phyloP scores from a whole-genome alignment of 2,329 filamentous ascomycete genomes.

The Akanthomyces lecanii region DNA sequence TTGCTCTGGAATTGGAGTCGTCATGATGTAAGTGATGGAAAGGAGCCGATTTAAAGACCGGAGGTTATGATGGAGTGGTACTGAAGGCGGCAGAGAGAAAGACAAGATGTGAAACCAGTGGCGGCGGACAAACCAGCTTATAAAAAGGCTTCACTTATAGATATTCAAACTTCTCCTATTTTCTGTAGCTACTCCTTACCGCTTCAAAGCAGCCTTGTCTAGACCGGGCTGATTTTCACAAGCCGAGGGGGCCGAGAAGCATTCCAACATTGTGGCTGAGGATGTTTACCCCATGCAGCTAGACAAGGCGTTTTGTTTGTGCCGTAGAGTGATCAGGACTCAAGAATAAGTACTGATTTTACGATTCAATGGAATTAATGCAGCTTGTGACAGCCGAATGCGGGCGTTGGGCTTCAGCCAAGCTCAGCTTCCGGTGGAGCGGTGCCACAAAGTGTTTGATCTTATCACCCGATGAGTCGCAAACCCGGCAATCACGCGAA shows the following conservation, averaged over 20 bases:
- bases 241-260: constrained; percentile 6
- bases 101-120: not conserved
- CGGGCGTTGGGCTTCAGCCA: not conserved
- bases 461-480: constrained; percentile 2
- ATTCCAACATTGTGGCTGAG: constrained; percentile 1
- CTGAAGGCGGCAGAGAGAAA: not conserved
- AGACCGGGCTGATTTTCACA: constrained; percentile 12
- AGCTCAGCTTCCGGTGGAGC: constrained; percentile 11
- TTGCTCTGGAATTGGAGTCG: not conserved
- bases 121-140: not conserved
- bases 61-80: not conserved
- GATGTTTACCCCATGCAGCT: not conserved
- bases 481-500: not conserved
- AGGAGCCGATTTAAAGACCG: not conserved
- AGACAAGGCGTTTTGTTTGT: not conserved
- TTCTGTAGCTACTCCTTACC: not conserved
- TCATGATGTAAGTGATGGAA: not conserved
- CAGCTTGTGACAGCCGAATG: not conserved
- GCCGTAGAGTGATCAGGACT: not conserved
- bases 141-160: not conserved
- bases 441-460: not conserved
- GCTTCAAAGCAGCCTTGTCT: constrained; percentile 3
- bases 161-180: not conserved
- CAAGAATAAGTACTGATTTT: not conserved
- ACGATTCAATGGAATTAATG: not conserved